Conservation (phyloP, 768 basidiomycete species). For the Dacryopinax spathularia region DNA sequence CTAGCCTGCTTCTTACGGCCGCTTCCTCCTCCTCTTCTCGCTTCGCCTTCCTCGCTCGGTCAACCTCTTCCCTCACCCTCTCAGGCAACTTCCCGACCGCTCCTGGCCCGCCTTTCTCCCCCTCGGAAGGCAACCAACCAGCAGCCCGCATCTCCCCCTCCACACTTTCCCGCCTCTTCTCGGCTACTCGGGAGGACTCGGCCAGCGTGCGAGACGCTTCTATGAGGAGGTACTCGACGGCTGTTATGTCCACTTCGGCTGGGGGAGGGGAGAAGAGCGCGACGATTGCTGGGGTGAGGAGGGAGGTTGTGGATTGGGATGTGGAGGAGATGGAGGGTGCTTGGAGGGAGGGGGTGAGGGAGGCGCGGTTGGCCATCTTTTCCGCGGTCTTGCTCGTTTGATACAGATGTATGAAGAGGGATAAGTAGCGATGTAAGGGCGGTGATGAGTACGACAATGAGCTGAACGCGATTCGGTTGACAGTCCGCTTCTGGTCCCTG, state of each 20-base stretch:
- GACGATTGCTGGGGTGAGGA: neutral
- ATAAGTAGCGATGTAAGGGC: no score
- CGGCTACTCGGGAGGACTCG: conserved; percentile 58
- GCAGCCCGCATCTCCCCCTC: conserved; percentile 71
- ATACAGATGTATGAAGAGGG: no score
- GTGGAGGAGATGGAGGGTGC: neutral
- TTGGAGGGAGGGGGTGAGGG: conserved; percentile 1
- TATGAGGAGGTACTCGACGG: conserved; percentile 67
- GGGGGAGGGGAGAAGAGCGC: neutral
- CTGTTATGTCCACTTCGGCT: conserved; percentile 9
- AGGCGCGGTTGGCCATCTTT: neutral
- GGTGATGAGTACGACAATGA: no score
- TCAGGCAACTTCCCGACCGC: conserved; percentile 11
- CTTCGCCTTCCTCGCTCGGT: conserved; percentile 18
- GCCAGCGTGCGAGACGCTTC: conserved; percentile 62
- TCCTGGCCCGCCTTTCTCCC: conserved; percentile 23
- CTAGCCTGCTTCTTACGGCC: conserved; percentile 50
- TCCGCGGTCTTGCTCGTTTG: no score
- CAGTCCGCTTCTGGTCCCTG: no score
- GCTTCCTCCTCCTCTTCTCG: conserved; percentile 56
- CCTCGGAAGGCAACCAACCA: conserved; percentile 42
- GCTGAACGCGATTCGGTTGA: no score
- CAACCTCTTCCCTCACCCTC: conserved; percentile 26
- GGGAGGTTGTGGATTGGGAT: neutral
- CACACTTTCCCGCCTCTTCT: conserved; percentile 46